These are phyloP conservation scores for Metarhizium anisopliae DNA, from an alignment of 2,329 filamentous ascomycete species.

Conservation along the genomic window DNA sequence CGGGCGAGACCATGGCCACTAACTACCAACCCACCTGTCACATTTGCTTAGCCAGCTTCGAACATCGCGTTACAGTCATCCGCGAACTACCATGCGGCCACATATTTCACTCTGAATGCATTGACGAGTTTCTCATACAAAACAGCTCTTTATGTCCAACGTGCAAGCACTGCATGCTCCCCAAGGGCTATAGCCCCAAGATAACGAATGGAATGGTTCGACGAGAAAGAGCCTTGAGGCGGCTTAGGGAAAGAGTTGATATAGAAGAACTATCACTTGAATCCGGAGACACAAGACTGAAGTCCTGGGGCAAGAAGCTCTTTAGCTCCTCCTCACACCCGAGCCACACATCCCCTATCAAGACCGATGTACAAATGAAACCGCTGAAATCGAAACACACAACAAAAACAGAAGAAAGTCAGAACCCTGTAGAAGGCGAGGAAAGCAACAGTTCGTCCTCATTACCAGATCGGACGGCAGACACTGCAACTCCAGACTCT, in stretches of 20 bases:
- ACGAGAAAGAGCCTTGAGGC: constrained; percentile 61
- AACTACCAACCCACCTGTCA: constrained; percentile 74
- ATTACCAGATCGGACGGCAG: constrained; percentile 1
- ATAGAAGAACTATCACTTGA: constrained; percentile 28
- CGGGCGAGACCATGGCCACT: constrained; percentile 32
- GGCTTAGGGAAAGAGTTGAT: constrained; percentile 45
- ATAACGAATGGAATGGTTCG: constrained; percentile 84
- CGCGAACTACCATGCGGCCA: constrained; percentile 84
- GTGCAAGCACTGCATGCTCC: constrained; percentile 79
- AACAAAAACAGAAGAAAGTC: constrained; percentile 1
- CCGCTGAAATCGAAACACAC: constrained; percentile 9
- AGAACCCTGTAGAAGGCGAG: neutral
- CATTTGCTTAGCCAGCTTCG: constrained; percentile 83
- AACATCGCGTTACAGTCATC: constrained; percentile 60
- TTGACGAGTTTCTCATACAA: constrained; percentile 71
- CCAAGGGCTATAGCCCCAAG: constrained; percentile 53
- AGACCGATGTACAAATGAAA: constrained; percentile 18
- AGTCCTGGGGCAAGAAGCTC: constrained; percentile 26
- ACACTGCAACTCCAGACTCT: constrained; percentile 8
- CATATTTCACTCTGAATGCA: constrained; percentile 88
- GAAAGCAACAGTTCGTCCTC: neutral
- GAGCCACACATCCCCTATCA: constrained; percentile 7
- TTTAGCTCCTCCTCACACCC: constrained; percentile 19
- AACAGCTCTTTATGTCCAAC: constrained; percentile 83
- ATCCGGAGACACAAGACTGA: constrained; percentile 24